Conservation (phyloP, 805 yeast species). For the Kluyveromyces wickerhamii region DNA sequence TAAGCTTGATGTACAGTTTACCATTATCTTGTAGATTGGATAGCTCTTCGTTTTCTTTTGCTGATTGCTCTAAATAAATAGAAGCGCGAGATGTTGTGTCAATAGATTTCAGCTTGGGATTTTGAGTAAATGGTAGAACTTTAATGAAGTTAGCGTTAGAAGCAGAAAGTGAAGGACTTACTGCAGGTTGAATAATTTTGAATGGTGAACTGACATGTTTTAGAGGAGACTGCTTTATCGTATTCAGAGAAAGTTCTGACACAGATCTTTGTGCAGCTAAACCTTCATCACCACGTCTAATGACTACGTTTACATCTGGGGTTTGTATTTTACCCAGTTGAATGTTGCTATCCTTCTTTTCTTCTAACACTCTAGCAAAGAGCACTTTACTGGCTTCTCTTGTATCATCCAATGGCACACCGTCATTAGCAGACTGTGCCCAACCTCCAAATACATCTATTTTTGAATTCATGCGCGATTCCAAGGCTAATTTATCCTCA, state of each 20-base stretch:
- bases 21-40: conserved; percentile 32
- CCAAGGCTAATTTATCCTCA: neutral
- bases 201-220: conserved; percentile 4
- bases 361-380: conserved; percentile 1
- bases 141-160: neutral
- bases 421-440: neutral
- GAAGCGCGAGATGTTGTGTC: neutral
- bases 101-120: neutral
- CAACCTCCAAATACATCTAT: neutral
- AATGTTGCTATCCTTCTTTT: neutral
- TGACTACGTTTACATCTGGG: neutral
- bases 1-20: conserved; percentile 43
- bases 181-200: neutral
- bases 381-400: neutral
- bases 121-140: neutral
- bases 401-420: neutral
- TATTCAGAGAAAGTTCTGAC: neutral
- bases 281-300: neutral
- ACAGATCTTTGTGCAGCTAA: neutral
- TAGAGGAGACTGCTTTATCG: neutral
- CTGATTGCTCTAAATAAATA: neutral
- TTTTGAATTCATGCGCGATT: neutral
- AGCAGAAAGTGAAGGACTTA: neutral
- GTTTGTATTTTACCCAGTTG: neutral
- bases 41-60: neutral